A percentile compares a stretch with the other conserved stretches of the same genome.
These are phyloP conservation scores for Maudiozyma serrabonitensis DNA, from an alignment of 805 yeast species.

Conservation along the genomic window DNA sequence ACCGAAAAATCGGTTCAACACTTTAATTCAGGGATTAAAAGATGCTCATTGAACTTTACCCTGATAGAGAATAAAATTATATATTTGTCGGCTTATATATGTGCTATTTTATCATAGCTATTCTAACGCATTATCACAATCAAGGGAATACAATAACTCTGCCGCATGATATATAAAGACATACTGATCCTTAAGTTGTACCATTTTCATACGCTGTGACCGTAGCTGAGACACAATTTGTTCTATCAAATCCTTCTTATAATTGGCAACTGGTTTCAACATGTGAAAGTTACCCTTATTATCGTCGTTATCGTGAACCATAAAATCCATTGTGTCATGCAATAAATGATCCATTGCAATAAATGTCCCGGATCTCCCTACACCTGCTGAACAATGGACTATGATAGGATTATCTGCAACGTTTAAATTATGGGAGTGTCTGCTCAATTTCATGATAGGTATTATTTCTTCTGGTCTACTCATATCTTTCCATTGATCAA, in stretches of 20 bases:
- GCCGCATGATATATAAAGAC: slow-evolving; percentile 29
- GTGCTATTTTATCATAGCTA: background rate
- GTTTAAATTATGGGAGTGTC: slow-evolving; percentile 24
- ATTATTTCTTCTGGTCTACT: slow-evolving; percentile 42
- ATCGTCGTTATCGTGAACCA: background rate
- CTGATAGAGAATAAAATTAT: too few species aligned
- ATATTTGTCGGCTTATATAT: too few species aligned
- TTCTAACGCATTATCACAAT: background rate
- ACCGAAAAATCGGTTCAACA: too few species aligned
- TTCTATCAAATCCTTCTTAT: slow-evolving; percentile 25
- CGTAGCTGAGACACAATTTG: slow-evolving; percentile 27
- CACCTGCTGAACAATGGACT: slow-evolving; percentile 95
- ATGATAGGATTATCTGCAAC: slow-evolving; percentile 41
- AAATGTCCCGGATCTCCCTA: slow-evolving; percentile 91
- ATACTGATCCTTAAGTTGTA: slow-evolving; percentile 28
- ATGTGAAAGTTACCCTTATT: background rate
- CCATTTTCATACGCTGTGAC: slow-evolving; percentile 29
- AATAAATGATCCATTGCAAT: slow-evolving; percentile 39
- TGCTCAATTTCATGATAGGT: slow-evolving; percentile 26
- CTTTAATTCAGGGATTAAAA: too few species aligned
- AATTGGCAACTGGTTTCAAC: slow-evolving; percentile 4
- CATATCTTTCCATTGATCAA: slow-evolving; percentile 78
- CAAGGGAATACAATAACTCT: background rate
- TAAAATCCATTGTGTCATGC: slow-evolving; percentile 23
- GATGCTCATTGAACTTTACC: too few species aligned